Conservation (phyloP, 495 filamentous ascomycete genomes). For the Hyaloscypha hepaticicola region DNA sequence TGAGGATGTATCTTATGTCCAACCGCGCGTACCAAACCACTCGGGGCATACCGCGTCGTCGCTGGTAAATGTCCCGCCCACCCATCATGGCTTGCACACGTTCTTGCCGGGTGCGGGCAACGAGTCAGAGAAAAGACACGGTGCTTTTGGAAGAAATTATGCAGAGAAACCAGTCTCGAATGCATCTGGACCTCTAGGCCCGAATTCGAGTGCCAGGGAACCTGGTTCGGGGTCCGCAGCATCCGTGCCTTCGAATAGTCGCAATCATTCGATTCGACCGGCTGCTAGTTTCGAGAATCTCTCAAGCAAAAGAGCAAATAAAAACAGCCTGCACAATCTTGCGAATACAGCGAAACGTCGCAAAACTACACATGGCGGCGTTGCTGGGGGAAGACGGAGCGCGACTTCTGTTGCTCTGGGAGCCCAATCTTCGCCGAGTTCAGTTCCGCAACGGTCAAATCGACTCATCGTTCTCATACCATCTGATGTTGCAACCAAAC, state of each 20-base stretch:
- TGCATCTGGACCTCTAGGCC: neutral
- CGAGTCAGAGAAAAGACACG: neutral
- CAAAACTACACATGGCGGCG: neutral
- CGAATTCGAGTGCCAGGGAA: neutral
- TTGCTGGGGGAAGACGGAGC: too few species aligned
- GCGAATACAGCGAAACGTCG: neutral
- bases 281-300: neutral
- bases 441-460: neutral
- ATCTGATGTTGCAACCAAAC: neutral
- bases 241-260: neutral
- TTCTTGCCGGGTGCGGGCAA: neutral
- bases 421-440: neutral
- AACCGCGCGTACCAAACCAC: neutral
- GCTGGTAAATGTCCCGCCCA: neutral
- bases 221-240: neutral
- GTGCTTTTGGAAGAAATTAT: slow-evolving; percentile 8
- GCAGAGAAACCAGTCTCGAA: neutral
- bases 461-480: neutral
- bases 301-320: neutral
- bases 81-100: slow-evolving; percentile 4
- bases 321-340: neutral
- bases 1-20: slow-evolving; percentile 9
- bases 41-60: neutral
- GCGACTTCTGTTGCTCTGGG: neutral
- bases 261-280: neutral